A percentile compares a stretch with the other conserved stretches of the same genome.
These are phyloP conservation scores for Phoma sp. DNA, from an alignment of 2,329 filamentous ascomycete genomes.

Conservation along the genomic window DNA sequence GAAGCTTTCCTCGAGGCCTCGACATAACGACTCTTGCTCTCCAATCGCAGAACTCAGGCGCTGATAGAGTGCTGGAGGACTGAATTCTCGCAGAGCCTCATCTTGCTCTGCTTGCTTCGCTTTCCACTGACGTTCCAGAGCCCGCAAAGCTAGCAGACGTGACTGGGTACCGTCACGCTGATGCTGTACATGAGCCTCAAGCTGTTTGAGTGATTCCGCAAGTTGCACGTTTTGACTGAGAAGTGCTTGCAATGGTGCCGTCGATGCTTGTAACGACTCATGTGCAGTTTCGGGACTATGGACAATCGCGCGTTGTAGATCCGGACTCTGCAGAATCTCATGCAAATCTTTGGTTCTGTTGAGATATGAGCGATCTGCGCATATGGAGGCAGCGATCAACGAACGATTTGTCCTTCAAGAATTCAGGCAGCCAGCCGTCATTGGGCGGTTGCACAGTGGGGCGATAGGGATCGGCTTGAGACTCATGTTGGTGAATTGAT, in stretches of 20 bases:
- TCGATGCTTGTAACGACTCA: constrained; percentile 70
- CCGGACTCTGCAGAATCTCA: constrained; percentile 67
- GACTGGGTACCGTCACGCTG: constrained; percentile 77
- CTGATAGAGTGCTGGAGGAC: constrained; percentile 85
- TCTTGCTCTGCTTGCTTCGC: constrained; percentile 91
- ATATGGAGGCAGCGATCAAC: constrained; percentile 40
- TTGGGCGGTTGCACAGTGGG: constrained; percentile 42
- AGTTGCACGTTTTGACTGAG: constrained; percentile 75
- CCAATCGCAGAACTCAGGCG: constrained; percentile 75
- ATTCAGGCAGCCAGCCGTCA: constrained; percentile 78
- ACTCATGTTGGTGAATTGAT: constrained; percentile 24
- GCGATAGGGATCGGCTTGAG: constrained; percentile 27
- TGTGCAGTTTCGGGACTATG: constrained; percentile 71
- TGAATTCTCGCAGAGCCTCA: constrained; percentile 79
- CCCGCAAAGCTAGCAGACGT: constrained; percentile 80
- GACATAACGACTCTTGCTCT: constrained; percentile 82
- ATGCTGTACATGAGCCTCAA: constrained; percentile 64
- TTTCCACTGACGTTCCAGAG: constrained; percentile 90
- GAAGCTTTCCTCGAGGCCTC: constrained; percentile 90
- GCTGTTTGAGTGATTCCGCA: constrained; percentile 65
- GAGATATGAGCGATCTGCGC: constrained; percentile 22
- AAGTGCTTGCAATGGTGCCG: constrained; percentile 67
- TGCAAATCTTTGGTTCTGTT: constrained; percentile 78
- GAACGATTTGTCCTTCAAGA: constrained; percentile 82
- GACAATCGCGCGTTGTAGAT: constrained; percentile 76